A percentile compares a stretch with the other conserved stretches of the same genome.
Conservation (phyloP, 1,284 basidiomycete genomes). For the Marasmius sp. region DNA sequence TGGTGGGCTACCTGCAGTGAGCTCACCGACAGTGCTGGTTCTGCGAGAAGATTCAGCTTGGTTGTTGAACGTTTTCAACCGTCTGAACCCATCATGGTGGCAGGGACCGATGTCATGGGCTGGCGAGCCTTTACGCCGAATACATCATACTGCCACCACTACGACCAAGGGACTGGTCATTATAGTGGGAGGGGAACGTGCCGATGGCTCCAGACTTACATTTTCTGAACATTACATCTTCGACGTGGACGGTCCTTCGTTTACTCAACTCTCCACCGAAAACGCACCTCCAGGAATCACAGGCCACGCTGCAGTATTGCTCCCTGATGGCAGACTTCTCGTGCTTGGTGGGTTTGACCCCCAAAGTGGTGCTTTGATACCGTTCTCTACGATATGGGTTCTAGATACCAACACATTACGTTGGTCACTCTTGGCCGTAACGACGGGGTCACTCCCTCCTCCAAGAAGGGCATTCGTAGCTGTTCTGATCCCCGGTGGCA, state of each 20-base stretch:
- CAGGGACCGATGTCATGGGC: constrained; percentile 57
- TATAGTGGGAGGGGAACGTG: constrained; percentile 74
- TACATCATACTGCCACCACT: constrained; percentile 66
- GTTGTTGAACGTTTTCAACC: constrained; percentile 47
- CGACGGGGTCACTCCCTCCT: constrained; percentile 43
- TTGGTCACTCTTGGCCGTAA: constrained; percentile 53
- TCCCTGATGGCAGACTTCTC: constrained; percentile 68
- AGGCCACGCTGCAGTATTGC: constrained; percentile 69
- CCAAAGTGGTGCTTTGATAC: constrained; percentile 46
- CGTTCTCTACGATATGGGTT: constrained; percentile 61
- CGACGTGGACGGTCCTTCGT: constrained; percentile 48
- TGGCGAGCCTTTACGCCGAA: constrained; percentile 67
- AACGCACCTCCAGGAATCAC: constrained; percentile 66
- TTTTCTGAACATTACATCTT: constrained; percentile 70
- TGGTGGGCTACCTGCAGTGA: constrained; percentile 71
- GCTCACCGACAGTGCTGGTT: constrained; percentile 51
- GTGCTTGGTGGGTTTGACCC: constrained; percentile 74
- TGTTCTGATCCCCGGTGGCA: constrained; percentile 50
- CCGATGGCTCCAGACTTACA: constrained; percentile 69
- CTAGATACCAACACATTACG: constrained; percentile 57
- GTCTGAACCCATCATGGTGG: constrained; percentile 42
- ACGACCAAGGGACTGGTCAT: constrained; percentile 48
- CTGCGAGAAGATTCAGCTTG: constrained; percentile 63
- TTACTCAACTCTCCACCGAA: constrained; percentile 52
- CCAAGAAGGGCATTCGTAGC: constrained; percentile 72